A percentile compares a stretch with the other conserved stretches of the same genome.
Conservation (phyloP, 2,329 filamentous ascomycete species). For the Clarireedia monteithiana region DNA sequence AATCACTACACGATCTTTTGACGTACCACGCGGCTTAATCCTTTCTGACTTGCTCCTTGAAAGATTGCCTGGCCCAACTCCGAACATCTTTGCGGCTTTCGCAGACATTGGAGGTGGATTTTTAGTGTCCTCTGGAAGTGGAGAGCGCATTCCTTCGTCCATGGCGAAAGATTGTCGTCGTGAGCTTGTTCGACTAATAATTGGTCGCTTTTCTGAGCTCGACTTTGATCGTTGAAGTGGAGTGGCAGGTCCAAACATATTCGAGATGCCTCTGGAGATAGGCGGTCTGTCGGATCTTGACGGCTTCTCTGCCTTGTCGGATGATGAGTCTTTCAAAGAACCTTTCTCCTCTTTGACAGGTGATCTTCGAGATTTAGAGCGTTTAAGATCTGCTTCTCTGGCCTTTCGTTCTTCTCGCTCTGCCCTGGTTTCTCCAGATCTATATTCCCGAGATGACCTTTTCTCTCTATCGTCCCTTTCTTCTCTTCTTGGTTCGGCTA, state of each 20-base stretch:
- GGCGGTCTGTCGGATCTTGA: slow-evolving; percentile 30
- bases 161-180: slow-evolving; percentile 63
- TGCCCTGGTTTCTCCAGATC: slow-evolving; percentile 7
- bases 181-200: slow-evolving; percentile 48
- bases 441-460: slow-evolving; percentile 27
- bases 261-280: slow-evolving; percentile 42
- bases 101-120: slow-evolving; percentile 50
- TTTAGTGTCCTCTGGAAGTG: slow-evolving; percentile 58
- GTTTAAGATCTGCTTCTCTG: slow-evolving; percentile 41
- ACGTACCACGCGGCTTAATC: slow-evolving; percentile 39
- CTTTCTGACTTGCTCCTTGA: slow-evolving; percentile 39
- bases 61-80: slow-evolving; percentile 38
- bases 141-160: slow-evolving; percentile 51
- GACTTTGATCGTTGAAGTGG: slow-evolving; percentile 64
- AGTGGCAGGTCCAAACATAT: slow-evolving; percentile 61
- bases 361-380: slow-evolving; percentile 50
- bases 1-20: slow-evolving; percentile 4
- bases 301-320: slow-evolving; percentile 43
- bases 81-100: slow-evolving; percentile 77
- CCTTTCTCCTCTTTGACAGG: slow-evolving; percentile 55
- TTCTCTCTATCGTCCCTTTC: slow-evolving; percentile 35
- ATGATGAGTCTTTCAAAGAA: slow-evolving; percentile 62
- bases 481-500: slow-evolving; percentile 39
- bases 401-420: slow-evolving; percentile 26
- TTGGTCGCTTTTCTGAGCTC: slow-evolving; percentile 54